Percentiles rank a stretch among this genome's conserved stretches.
These are phyloP conservation scores for Cyphellophora attinorum DNA, from an alignment of 2,329 filamentous ascomycete genomes.

Conservation along the genomic window DNA sequence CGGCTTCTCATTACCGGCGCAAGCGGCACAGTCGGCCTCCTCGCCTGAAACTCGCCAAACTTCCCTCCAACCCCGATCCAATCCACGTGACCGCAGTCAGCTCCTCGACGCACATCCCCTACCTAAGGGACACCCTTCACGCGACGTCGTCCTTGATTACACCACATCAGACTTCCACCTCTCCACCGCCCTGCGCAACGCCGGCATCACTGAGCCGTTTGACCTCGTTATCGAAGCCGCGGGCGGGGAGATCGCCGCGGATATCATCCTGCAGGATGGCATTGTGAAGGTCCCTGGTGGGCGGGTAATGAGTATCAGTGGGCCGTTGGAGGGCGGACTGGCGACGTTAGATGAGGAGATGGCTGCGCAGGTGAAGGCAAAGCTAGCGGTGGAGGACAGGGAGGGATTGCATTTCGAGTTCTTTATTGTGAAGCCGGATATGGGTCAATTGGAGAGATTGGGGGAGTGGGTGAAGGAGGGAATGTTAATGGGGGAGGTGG, in stretches of 20 bases:
- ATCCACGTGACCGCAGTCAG: slow-evolving; percentile 20
- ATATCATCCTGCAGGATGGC: slow-evolving; percentile 22
- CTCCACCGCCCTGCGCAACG: slow-evolving; percentile 21
- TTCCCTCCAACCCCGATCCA: too few species aligned
- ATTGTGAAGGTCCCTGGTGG: slow-evolving; percentile 1
- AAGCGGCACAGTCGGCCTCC: slow-evolving; percentile 25
- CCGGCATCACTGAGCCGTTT: slow-evolving; percentile 25
- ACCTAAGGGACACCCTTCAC: slow-evolving; percentile 20
- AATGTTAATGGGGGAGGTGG: slow-evolving; percentile 24
- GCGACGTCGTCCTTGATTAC: slow-evolving; percentile 25
- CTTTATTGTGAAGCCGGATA: slow-evolving; percentile 28
- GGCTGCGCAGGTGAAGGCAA: not conserved
- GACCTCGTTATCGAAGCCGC: slow-evolving; percentile 32
- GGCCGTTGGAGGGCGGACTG: slow-evolving; percentile 14
- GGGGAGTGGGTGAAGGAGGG: slow-evolving; percentile 25
- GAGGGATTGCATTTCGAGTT: slow-evolving; percentile 24
- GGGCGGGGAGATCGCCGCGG: slow-evolving; percentile 23
- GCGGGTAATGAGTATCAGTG: slow-evolving; percentile 22
- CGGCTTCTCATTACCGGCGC: slow-evolving; percentile 31
- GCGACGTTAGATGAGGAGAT: not conserved
- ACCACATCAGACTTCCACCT: slow-evolving; percentile 14
- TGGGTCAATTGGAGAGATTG: slow-evolving; percentile 24
- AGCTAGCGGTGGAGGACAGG: slow-evolving; percentile 13
- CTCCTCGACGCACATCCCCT: slow-evolving; percentile 6
- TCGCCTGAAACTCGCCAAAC: slow-evolving; percentile 26